These are phyloP conservation scores for Orbilia oligospora DNA, from an alignment of 2,329 filamentous ascomycete genomes.

Conservation along the genomic window DNA sequence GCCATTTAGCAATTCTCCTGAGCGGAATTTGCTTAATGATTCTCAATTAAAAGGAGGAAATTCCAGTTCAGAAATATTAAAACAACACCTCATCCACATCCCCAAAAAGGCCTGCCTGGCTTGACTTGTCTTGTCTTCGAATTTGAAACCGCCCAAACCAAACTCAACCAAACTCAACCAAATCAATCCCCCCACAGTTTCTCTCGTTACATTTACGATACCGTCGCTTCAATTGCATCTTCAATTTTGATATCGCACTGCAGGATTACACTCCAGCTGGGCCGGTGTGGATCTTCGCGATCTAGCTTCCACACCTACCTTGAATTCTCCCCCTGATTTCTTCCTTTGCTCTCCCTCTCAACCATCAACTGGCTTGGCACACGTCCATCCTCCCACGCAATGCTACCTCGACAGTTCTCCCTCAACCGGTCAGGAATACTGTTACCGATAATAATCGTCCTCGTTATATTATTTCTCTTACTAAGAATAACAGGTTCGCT, in stretches of 20 bases:
- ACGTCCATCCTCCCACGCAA: conserved; percentile 8
- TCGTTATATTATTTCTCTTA: conserved; percentile 50
- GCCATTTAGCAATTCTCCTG: conserved; percentile 19
- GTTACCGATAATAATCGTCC: conserved; percentile 42
- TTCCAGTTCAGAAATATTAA: conserved; percentile 3
- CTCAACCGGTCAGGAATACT: conserved; percentile 54
- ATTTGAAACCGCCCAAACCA: neutral
- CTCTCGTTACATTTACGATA: neutral
- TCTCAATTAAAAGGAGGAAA: conserved; percentile 36
- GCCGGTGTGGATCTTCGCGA: conserved; percentile 48
- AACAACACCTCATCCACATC: conserved; percentile 27
- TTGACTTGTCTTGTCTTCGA: too few relatives aligned
- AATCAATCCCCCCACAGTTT: neutral
- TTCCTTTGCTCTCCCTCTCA: conserved; percentile 1
- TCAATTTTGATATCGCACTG: conserved; percentile 7
- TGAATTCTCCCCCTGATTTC: conserved; percentile 31
- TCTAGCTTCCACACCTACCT: conserved; percentile 29
- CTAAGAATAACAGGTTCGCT: conserved; percentile 60
- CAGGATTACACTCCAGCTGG: conserved; percentile 26
- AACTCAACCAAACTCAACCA: neutral
- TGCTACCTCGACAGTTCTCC: conserved; percentile 59
- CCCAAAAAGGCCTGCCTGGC: neutral
- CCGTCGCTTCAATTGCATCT: conserved; percentile 4
- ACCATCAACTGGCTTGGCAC: conserved; percentile 23
- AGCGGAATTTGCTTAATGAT: conserved; percentile 32